phyloP scores from a whole-genome alignment of 441 rosid species.

The Pelargonium citronellum region DNA sequence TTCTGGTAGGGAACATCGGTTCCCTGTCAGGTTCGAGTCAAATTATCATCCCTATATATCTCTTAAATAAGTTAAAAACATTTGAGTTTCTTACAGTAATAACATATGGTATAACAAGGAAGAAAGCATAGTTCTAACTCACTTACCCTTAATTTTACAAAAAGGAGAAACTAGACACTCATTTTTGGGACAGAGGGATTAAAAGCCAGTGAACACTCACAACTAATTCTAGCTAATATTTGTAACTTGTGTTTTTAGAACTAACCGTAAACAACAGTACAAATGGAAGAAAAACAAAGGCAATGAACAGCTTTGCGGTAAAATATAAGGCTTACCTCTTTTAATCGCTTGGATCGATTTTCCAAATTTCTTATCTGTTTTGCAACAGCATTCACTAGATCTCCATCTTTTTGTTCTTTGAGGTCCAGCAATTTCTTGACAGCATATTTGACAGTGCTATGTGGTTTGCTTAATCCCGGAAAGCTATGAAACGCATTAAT shows the following conservation, averaged over 20 bases:
- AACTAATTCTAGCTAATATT: neutral
- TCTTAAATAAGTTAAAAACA: no score
- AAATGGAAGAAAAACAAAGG: neutral
- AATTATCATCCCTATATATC: no score
- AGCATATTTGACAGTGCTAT: slow-evolving; percentile 70
- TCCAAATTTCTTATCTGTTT: slow-evolving; percentile 46
- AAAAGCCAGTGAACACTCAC: neutral
- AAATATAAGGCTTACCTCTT: slow-evolving; percentile 50
- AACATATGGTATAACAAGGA: no score
- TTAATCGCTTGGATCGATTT: slow-evolving; percentile 56
- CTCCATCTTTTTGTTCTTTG: slow-evolving; percentile 46
- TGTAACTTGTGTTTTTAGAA: neutral
- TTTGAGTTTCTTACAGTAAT: no score
- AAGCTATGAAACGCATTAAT: slow-evolving; percentile 58
- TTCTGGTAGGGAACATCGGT: no score
- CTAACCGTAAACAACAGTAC: neutral
- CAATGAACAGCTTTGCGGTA: no score
- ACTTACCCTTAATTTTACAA: no score
- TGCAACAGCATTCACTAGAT: slow-evolving; percentile 42
- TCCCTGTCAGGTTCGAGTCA: no score
- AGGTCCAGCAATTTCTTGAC: slow-evolving; percentile 66
- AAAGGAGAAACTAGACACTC: no score
- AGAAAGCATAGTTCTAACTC: no score
- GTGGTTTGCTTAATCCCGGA: slow-evolving; percentile 91
- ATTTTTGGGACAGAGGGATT: no score